Base-by-base conservation (phyloP, 192 early-diverging fungal species). In the Powellomyces hirtus region DNA sequence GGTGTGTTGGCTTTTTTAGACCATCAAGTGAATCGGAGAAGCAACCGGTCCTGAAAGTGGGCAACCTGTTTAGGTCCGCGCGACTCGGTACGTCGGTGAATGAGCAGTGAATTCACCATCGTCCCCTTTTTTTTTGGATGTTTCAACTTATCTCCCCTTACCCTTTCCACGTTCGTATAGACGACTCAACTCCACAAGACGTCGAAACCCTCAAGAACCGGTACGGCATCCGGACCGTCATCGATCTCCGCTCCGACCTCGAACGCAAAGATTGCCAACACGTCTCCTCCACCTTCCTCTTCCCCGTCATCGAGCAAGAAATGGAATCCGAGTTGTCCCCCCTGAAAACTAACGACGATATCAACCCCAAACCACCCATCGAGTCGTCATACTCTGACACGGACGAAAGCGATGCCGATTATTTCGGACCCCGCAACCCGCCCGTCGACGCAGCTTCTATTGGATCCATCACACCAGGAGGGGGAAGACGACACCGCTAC, bases 181-280 rank as follows among this genome's bases (percentile, higher is more conserved):
- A 81, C 52, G 69, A 78, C 55, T 73, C 73, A 44, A 60, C 62
- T 0, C 51, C 70, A 34, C 56, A 27, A 20, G 74, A 81, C 33
- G 33, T 81, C 11, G 71, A 75, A 7, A 34, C 30, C 1, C 69
- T 81, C 14, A 66, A 68, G n/a, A 14, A 46, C 4, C 30, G 33
- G 0, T 67, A 75, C 59, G 62, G 61, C 1, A 73, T 81, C 33
- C 80, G 57, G 18, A 76, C 74, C 27, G 78, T 81, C 20, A 44
- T 81, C 18, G 79, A 81, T 40, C 56, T 81, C 16, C 72, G 79
- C 37, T 71, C 77, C 66, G 69, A 58, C 58, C 67, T 69, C 27
- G 67, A 69, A 46, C 67, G 67, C 36, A 59, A 49, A 30, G 67
- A 69, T 49, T 69, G 67, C 46, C 36, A 38, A 1, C 67, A 69